Conservation (phyloP, 2,329 filamentous ascomycete genomes). For the Venturiaceae sp. region DNA sequence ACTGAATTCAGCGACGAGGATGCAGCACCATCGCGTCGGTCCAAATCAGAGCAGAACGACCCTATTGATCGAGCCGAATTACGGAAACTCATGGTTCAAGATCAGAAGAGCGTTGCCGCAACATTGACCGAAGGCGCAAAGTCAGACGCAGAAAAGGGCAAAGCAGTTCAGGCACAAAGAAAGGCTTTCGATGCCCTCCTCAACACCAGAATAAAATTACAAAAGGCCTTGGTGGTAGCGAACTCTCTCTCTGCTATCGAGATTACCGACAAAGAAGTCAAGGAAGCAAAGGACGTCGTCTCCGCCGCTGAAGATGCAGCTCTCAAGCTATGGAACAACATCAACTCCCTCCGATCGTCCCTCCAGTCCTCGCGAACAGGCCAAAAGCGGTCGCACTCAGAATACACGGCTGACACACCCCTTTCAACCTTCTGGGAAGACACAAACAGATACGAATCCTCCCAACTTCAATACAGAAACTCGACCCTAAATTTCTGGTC, state of each 20-base stretch:
- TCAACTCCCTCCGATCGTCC: slow-evolving; percentile 58
- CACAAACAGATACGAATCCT: slow-evolving; percentile 56
- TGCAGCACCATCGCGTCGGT: not conserved
- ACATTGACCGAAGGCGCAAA: slow-evolving; percentile 58
- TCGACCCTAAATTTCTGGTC: slow-evolving; percentile 86
- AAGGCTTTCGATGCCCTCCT: slow-evolving; percentile 80
- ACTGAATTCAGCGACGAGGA: slow-evolving; percentile 5
- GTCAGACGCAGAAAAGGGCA: slow-evolving; percentile 74
- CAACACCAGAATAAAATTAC: slow-evolving; percentile 82
- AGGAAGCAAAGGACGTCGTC: slow-evolving; percentile 40
- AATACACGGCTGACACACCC: slow-evolving; percentile 45
- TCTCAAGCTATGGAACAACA: slow-evolving; percentile 72
- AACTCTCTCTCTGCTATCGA: slow-evolving; percentile 54
- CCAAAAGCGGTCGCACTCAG: slow-evolving; percentile 48
- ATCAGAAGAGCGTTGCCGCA: slow-evolving; percentile 56
- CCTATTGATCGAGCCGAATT: slow-evolving; percentile 45
- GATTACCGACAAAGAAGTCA: slow-evolving; percentile 19
- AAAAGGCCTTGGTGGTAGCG: slow-evolving; percentile 76
- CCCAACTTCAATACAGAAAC: slow-evolving; percentile 52
- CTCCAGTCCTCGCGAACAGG: slow-evolving; percentile 44
- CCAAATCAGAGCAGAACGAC: slow-evolving; percentile 11
- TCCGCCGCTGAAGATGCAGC: slow-evolving; percentile 78
- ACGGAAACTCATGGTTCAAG: slow-evolving; percentile 56
- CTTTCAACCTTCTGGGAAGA: slow-evolving; percentile 62
- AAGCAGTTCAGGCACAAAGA: slow-evolving; percentile 77